These are phyloP conservation scores for Priceomyces fermenticarens DNA, from an alignment of 805 yeast genomes.

Conservation along the genomic window DNA sequence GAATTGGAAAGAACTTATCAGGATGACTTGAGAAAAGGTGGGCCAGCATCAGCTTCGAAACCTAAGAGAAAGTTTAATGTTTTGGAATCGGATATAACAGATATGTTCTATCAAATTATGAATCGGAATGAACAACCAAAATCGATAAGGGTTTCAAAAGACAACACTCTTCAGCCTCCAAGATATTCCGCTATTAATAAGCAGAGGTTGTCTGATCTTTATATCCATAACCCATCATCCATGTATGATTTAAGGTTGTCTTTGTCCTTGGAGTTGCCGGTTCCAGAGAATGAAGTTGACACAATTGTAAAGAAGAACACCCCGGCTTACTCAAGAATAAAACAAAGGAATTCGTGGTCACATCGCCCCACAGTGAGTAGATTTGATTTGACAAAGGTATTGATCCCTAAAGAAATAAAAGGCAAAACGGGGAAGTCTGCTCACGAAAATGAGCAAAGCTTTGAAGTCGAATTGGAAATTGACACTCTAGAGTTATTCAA, in stretches of 20 bases:
- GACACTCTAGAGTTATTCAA: conserved; percentile 37
- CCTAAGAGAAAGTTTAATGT: conserved; percentile 54
- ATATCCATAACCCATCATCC: conserved; percentile 71
- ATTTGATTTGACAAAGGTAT: conserved; percentile 68
- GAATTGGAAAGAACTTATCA: conserved; percentile 52
- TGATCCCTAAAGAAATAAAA: conserved; percentile 31
- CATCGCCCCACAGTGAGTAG: conserved; percentile 72
- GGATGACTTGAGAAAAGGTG: conserved; percentile 29
- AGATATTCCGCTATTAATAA: conserved; percentile 73
- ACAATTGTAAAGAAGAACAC: conserved; percentile 46
- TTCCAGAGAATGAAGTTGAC: conserved; percentile 54
- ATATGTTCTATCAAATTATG: conserved; percentile 60
- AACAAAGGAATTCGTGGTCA: conserved; percentile 69
- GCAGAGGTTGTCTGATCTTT: conserved; percentile 67
- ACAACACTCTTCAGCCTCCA: conserved; percentile 55
- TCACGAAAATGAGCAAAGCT: conserved; percentile 31
- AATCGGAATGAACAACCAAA: conserved; percentile 63
- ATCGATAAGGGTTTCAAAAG: conserved; percentile 63
- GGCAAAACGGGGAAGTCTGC: conserved; percentile 37
- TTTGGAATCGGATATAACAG: conserved; percentile 61
- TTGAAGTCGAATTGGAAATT: conserved; percentile 41
- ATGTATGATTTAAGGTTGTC: conserved; percentile 76
- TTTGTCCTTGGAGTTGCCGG: conserved; percentile 74
- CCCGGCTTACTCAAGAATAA: conserved; percentile 60
- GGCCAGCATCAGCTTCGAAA: conserved; percentile 11